A percentile compares a stretch with the other conserved stretches of the same genome.
Evolutionary conservation across 2,329 filamentous ascomycete genomes (phyloP).

Genomic region (Xylariales sp.): DNA sequence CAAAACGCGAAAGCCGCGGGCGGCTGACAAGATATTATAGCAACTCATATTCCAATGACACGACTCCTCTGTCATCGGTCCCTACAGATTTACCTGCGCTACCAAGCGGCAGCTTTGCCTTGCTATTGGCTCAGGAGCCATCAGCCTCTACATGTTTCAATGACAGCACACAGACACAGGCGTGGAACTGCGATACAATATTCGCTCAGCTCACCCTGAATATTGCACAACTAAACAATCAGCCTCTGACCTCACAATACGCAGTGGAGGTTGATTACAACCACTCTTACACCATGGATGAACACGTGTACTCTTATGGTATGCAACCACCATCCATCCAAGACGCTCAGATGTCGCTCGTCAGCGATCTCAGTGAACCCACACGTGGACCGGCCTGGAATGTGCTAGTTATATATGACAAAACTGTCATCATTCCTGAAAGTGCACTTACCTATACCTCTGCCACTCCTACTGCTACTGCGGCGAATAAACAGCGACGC

Average conservation of each 20-base stretch:
- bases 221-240: conserved; percentile 25
- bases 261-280: conserved; percentile 34
- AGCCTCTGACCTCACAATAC: conserved; percentile 32
- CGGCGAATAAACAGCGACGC: conserved; percentile 18
- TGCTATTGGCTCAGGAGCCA: conserved; percentile 49
- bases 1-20: too few relatives aligned
- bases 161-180: conserved; percentile 46
- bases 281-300: conserved; percentile 26
- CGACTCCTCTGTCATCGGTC: conserved; percentile 43
- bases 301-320: conserved; percentile 44
- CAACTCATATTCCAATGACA: too few relatives aligned
- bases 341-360: conserved; percentile 38
- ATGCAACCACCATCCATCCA: conserved; percentile 45
- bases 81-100: conserved; percentile 49
- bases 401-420: conserved; percentile 47
- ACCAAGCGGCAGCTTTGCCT: conserved; percentile 48
- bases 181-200: conserved; percentile 60
- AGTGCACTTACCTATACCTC: conserved; percentile 24
- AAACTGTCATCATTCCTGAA: conserved; percentile 50
- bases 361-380: conserved; percentile 46
- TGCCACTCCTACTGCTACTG: conserved; percentile 5
- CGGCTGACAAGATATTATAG: too few relatives aligned
- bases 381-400: conserved; percentile 52
- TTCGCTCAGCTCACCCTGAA: conserved; percentile 39
- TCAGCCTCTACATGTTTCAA: conserved; percentile 53